Percentiles rank a stretch among this genome's conserved stretches.
Conservation (phyloP, 805 yeast species). For the Metschnikowia amazonensis region DNA sequence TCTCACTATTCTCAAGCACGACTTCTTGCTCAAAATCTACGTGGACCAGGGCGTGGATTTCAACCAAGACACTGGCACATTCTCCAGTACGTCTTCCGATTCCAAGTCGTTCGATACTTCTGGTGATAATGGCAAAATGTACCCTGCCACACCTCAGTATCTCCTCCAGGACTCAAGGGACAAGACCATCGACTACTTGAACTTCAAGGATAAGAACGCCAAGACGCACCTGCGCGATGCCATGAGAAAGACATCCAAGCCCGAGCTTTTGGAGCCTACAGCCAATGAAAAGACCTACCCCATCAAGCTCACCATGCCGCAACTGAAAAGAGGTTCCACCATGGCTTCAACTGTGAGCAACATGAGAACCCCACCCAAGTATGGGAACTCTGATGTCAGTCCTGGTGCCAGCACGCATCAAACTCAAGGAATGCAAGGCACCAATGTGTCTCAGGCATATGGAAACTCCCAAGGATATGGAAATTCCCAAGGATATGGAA, state of each 20-base stretch:
- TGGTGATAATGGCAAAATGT: conserved; percentile 40
- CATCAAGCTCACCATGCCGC: conserved; percentile 18
- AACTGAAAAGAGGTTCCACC: conserved; percentile 10
- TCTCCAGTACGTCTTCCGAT: conserved; percentile 51
- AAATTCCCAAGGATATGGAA: too few species aligned
- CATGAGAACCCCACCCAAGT: conserved; percentile 8
- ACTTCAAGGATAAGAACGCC: conserved; percentile 43
- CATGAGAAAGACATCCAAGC: neutral
- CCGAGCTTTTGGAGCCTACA: neutral
- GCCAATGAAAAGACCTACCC: conserved; percentile 2
- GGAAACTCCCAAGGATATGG: too few species aligned
- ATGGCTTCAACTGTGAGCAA: conserved; percentile 1
- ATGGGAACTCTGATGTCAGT: neutral
- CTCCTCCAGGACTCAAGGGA: conserved; percentile 45
- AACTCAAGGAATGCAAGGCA: neutral
- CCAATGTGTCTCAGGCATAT: too few species aligned
- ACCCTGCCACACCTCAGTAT: conserved; percentile 70
- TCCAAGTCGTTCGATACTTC: conserved; percentile 50
- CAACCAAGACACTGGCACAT: conserved; percentile 31
- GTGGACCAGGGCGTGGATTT: conserved; percentile 33
- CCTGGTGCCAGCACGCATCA: neutral
- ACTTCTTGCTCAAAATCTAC: conserved; percentile 32
- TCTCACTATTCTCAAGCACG: conserved; percentile 30
- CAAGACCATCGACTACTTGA: conserved; percentile 49
- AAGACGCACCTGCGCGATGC: neutral